A percentile compares a stretch with the other conserved stretches of the same genome.
These are phyloP conservation scores for Sisymbrium irio DNA, from an alignment of 345 rosid species.

Conservation along the genomic window DNA sequence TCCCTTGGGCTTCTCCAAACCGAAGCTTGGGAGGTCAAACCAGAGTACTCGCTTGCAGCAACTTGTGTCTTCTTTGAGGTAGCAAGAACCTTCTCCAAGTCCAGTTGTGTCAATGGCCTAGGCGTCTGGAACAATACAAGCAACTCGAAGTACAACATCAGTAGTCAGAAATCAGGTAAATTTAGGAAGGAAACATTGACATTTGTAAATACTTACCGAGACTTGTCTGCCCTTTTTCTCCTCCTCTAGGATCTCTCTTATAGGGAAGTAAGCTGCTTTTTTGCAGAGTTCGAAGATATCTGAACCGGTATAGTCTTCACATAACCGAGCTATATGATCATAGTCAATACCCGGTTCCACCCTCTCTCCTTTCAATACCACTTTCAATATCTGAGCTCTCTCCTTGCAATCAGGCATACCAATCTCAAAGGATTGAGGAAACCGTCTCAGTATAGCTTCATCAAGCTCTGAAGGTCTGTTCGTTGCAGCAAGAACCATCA, in stretches of 20 bases:
- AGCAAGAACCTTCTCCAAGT: slow-evolving; percentile 62
- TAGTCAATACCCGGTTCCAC: slow-evolving; percentile 57
- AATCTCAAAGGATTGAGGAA: slow-evolving; percentile 94
- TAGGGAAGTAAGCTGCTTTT: slow-evolving; percentile 89
- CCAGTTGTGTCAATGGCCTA: slow-evolving; percentile 61
- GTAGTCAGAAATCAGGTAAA: background rate
- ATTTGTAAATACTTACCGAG: slow-evolving; percentile 42
- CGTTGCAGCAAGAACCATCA: slow-evolving; percentile 98
- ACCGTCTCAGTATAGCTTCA: slow-evolving; percentile 90
- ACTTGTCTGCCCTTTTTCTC: slow-evolving; percentile 65
- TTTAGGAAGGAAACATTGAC: background rate
- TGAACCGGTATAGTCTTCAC: slow-evolving; percentile 83
- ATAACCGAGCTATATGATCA: slow-evolving; percentile 59
- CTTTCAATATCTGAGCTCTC: slow-evolving; percentile 77
- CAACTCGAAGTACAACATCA: background rate
- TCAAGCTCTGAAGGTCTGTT: slow-evolving; percentile 97
- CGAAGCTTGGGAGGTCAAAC: slow-evolving; percentile 49
- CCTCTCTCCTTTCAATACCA: slow-evolving; percentile 71
- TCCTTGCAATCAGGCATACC: slow-evolving; percentile 73
- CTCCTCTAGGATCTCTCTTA: slow-evolving; percentile 71
- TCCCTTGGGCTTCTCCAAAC: slow-evolving; percentile 53
- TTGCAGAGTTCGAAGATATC: slow-evolving; percentile 95
- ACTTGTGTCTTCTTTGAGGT: slow-evolving; percentile 67
- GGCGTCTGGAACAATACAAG: slow-evolving; percentile 43
- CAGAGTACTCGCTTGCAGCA: slow-evolving; percentile 68